Evolutionary conservation across 495 filamentous ascomycete species (phyloP).

Genomic region (Penicillium antarcticum): DNA sequence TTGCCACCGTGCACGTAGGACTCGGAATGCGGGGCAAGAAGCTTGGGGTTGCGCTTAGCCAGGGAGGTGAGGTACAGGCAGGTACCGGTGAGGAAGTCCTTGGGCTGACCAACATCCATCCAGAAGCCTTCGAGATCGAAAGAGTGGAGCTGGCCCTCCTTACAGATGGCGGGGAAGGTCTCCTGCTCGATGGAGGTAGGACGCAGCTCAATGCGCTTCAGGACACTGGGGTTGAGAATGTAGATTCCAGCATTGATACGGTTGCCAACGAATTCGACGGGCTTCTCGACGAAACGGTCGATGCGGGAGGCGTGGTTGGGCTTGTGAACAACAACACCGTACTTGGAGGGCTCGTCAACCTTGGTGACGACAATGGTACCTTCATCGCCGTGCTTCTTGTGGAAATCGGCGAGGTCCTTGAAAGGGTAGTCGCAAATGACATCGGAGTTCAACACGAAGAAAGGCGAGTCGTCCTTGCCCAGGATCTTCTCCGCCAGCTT

Average conservation of each 20-base stretch:
- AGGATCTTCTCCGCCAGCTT: constrained; percentile 95
- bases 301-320: constrained; percentile 88
- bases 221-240: constrained; percentile 91
- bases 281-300: constrained; percentile 99
- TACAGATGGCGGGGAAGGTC: constrained; percentile 93
- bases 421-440: constrained; percentile 99
- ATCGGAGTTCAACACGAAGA: constrained; percentile 99
- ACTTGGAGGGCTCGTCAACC: constrained; percentile 98
- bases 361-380: constrained; percentile 99
- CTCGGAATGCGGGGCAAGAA: constrained; percentile 70
- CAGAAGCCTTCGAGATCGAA: constrained; percentile 99
- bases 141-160: constrained; percentile 90
- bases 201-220: constrained; percentile 89
- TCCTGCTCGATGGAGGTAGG: constrained; percentile 99
- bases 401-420: constrained; percentile 79
- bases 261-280: constrained; percentile 98
- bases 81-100: constrained; percentile 96
- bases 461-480: constrained; percentile 87
- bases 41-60: constrained; percentile 86
- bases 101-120: constrained; percentile 99
- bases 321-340: constrained; percentile 98
- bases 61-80: constrained; percentile 95
- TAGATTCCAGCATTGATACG: constrained; percentile 99
- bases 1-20: constrained; percentile 92
- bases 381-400: constrained; percentile 88